Evolutionary conservation across 352 stramenopile species (phyloP).

Genomic region (Pythium scleroteichum): DNA sequence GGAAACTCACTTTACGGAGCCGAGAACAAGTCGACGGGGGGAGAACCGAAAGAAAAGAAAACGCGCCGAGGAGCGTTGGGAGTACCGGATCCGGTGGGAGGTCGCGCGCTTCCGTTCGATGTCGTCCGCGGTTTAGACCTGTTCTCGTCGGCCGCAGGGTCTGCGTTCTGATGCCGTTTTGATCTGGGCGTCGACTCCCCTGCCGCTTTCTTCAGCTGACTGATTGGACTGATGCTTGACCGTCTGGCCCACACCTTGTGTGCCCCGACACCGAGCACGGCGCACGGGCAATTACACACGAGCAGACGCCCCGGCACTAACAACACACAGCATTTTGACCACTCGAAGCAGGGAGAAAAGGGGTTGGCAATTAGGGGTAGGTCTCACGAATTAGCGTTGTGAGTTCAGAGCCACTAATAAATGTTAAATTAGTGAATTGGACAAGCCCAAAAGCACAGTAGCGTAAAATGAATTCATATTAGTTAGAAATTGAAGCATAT

Average conservation of each 20-base stretch:
- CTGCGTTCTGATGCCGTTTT: neutral
- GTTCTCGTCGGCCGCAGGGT: neutral
- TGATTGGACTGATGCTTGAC: neutral
- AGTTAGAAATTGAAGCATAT: neutral
- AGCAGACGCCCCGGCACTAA: neutral
- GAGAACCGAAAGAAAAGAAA: neutral
- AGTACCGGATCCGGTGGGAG: neutral
- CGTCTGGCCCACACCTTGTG: neutral
- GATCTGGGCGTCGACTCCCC: neutral
- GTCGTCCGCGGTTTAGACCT: too few species aligned
- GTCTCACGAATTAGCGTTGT: neutral
- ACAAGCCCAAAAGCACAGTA: too few species aligned
- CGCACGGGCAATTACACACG: constrained; percentile 4
- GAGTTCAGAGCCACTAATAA: neutral
- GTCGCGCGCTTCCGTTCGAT: too few species aligned
- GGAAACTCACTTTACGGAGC: neutral
- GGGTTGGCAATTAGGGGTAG: neutral
- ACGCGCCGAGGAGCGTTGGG: neutral
- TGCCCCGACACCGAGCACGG: neutral
- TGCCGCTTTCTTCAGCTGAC: too few species aligned
- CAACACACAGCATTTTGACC: neutral
- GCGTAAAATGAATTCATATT: neutral
- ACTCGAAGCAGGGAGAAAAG: neutral
- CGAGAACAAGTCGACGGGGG: neutral
- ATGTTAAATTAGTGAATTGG: too few species aligned